Percentiles rank a stretch among this genome's conserved stretches.
phyloP scores from a whole-genome alignment of 768 basidiomycete genomes.

The Tylopilus rubrobrunneus region DNA sequence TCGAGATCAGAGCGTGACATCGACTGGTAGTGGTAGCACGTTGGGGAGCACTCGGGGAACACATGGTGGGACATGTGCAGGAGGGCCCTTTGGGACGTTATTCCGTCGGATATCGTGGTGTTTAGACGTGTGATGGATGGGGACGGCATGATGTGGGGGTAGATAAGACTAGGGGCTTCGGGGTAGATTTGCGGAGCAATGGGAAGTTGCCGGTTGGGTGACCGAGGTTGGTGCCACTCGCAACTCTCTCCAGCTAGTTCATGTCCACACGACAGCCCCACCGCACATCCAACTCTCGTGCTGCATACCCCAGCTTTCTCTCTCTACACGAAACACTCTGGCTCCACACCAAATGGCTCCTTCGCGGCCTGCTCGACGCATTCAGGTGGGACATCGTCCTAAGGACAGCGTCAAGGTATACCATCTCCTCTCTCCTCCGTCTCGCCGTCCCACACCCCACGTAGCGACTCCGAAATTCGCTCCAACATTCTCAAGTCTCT shows the following conservation, averaged over 20 bases:
- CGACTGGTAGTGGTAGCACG: neutral
- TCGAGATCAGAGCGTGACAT: neutral
- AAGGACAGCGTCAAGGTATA: constrained; percentile 54
- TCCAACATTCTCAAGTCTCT: constrained; percentile 72
- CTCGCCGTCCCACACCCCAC: constrained; percentile 10
- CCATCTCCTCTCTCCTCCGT: constrained; percentile 6
- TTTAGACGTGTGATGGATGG: neutral
- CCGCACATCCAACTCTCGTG: constrained; percentile 37
- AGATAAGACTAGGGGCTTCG: no score
- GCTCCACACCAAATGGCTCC: constrained; percentile 58
- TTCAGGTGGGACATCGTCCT: constrained; percentile 69
- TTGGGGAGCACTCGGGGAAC: neutral
- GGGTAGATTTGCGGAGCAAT: neutral
- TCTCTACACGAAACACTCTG: constrained; percentile 55
- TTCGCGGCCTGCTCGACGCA: constrained; percentile 62
- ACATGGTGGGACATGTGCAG: neutral
- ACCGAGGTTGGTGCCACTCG: neutral
- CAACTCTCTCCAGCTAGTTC: neutral
- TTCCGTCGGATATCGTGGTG: neutral
- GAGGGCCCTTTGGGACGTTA: neutral
- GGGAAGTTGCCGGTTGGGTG: constrained; percentile 13
- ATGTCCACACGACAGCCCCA: constrained; percentile 24
- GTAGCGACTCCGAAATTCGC: constrained; percentile 74
- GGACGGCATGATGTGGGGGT: neutral
- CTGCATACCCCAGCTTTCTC: constrained; percentile 67